Conservation (phyloP, 371 early-diverging fungal genomes). For the Mortierella sp. region DNA sequence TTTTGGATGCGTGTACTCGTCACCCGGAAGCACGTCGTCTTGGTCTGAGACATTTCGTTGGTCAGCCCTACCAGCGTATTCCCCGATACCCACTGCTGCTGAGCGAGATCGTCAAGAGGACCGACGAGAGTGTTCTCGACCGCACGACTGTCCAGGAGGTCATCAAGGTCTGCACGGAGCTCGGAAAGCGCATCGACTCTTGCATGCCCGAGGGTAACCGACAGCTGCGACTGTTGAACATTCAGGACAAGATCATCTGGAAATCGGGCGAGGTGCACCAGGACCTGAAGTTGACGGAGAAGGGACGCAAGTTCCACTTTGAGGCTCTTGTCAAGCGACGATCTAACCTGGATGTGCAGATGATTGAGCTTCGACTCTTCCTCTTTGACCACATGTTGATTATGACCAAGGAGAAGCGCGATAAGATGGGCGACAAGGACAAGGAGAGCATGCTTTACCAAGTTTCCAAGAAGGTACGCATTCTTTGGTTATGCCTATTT, state of each 20-base stretch:
- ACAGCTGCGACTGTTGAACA: constrained; percentile 70
- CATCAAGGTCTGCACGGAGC: constrained; percentile 73
- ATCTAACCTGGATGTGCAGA: constrained; percentile 72
- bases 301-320: constrained; percentile 78
- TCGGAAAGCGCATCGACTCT: constrained; percentile 79
- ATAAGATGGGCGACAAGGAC: constrained; percentile 58
- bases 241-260: constrained; percentile 68
- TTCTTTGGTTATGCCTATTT: background rate
- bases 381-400: constrained; percentile 90
- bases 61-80: constrained; percentile 88
- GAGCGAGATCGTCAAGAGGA: constrained; percentile 84
- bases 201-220: constrained; percentile 85
- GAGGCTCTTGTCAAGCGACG: constrained; percentile 85
- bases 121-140: constrained; percentile 86
- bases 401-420: constrained; percentile 77
- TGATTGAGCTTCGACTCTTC: constrained; percentile 79
- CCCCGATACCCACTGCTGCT: constrained; percentile 93
- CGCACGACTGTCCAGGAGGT: constrained; percentile 70
- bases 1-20: constrained; percentile 81
- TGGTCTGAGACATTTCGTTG: constrained; percentile 85
- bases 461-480: constrained; percentile 62
- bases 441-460: constrained; percentile 66
- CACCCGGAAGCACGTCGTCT: constrained; percentile 86
- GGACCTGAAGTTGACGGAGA: constrained; percentile 79
- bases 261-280: constrained; percentile 63